These are phyloP conservation scores for Pythium utonaiense DNA, from an alignment of 352 stramenopile genomes.

Conservation along the genomic window DNA sequence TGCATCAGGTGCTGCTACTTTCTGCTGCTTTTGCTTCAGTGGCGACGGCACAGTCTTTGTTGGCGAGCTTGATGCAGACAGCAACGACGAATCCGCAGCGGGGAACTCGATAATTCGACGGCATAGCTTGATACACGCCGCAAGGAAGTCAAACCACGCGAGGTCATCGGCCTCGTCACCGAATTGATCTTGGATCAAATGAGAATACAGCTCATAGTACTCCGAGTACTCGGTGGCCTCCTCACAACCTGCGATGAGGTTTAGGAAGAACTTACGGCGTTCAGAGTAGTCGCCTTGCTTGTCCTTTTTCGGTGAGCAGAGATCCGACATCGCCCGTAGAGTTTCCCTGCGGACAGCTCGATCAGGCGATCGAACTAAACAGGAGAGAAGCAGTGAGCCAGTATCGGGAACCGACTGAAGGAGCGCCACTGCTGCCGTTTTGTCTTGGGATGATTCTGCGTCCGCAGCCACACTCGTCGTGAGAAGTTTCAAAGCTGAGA, in stretches of 20 bases:
- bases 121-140: slow-evolving; percentile 13
- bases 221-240: slow-evolving; percentile 7
- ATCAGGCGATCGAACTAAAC: slow-evolving; percentile 12
- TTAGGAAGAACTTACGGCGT: slow-evolving; percentile 20
- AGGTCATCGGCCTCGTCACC: slow-evolving; percentile 7
- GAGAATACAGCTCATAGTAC: slow-evolving; percentile 21
- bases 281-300: slow-evolving; percentile 46
- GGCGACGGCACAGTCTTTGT: background rate
- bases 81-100: background rate
- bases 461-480: slow-evolving; percentile 2
- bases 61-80: background rate
- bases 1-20: slow-evolving; percentile 11
- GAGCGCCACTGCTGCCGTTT: background rate
- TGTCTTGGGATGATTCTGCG: background rate
- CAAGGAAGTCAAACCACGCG: slow-evolving; percentile 21
- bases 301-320: slow-evolving; percentile 28
- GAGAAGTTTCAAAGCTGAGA: slow-evolving; percentile 26
- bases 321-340: slow-evolving; percentile 9
- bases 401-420: slow-evolving; percentile 10
- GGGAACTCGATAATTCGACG: slow-evolving; percentile 20
- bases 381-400: slow-evolving; percentile 14
- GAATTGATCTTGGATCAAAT: slow-evolving; percentile 6
- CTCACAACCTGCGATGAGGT: slow-evolving; percentile 14
- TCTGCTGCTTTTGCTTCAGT: background rate
- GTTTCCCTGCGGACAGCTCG: slow-evolving; percentile 12